Base-by-base conservation (phyloP, 129 eudicot species). In the Oenanthe sinensis region DNA sequence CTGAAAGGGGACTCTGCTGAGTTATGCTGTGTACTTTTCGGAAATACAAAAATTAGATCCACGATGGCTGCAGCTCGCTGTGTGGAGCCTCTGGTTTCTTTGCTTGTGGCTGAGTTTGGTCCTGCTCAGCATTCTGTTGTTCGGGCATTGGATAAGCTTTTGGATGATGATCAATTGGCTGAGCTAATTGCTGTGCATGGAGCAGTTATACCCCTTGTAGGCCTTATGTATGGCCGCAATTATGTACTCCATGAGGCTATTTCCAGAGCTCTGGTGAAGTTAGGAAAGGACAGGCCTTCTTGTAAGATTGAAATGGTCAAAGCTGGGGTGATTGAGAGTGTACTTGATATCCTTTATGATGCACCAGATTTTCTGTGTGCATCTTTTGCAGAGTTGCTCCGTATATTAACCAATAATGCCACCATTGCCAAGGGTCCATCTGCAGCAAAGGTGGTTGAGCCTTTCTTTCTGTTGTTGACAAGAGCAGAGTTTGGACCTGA, bases 241-340 rank as follows among this genome's bases (percentile, higher is more conserved):
- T 89, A 87, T 81, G 84, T 87, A 88, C 97, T 96, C 76, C 96
- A 96, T 26, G 99, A 96, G 73, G 94, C 97, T 80, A 83, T 87
- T 76, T 96, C 99, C 8, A 81, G 91, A 86, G 99, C 99, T 81
- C 96, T 96, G 70, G 99, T 96, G 43, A 96, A 96, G 79, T 75
- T 96, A 83, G 99, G 99, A 39, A 96, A 96, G 87, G 99, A 96
- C 63, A 83, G 97, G 82, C 99, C 99, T 43, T 80, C 96, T 2
- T 96, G 91, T 87, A 96, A 96, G 86, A 96, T 89, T 91, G 99
- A 96, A 83, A 96, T 96, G 99, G 99, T 96, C 78, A 96, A 90
- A 87, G 96, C 99, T 79, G 97, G 99, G 46, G 92, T 90, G 17
- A 90, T 96, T 17, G 99, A 96, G 80, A 75, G 97, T 75, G 83